Percentiles rank a stretch among this genome's conserved stretches.
These are phyloP conservation scores for Sequoiadendron giganteum DNA, from an alignment of 75 land plant species.

Conservation along the genomic window DNA sequence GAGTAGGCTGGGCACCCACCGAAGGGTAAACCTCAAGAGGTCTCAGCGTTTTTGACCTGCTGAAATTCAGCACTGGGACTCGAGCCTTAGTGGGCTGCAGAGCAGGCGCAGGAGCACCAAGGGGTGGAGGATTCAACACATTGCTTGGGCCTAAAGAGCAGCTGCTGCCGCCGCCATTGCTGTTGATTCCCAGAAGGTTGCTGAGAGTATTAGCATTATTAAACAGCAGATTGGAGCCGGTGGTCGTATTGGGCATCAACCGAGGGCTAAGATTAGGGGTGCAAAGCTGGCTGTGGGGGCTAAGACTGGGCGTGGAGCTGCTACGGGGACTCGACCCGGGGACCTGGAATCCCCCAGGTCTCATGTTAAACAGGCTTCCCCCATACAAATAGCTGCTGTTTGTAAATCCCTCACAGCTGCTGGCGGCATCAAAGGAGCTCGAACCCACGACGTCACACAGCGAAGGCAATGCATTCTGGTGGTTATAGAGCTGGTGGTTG, in stretches of 20 bases:
- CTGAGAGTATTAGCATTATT: neutral
- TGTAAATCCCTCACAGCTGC: too few species aligned
- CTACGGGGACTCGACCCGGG: constrained; percentile 7
- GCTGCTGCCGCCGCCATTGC: neutral
- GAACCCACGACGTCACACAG: constrained; percentile 15
- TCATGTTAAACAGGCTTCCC: neutral
- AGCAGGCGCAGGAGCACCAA: neutral
- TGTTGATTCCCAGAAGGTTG: neutral
- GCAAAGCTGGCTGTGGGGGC: constrained; percentile 3
- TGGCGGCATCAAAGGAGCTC: neutral
- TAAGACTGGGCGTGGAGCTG: neutral
- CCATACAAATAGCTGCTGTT: constrained; percentile 2
- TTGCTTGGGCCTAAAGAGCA: neutral
- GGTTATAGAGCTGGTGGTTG: constrained; percentile 12
- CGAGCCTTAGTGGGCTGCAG: neutral
- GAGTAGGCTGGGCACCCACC: constrained; percentile 65
- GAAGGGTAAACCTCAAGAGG: constrained; percentile 70
- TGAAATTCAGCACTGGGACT: constrained; percentile 19
- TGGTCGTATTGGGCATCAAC: neutral
- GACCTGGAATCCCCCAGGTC: neutral
- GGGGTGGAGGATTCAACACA: neutral
- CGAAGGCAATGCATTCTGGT: constrained; percentile 12
- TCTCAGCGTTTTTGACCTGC: constrained; percentile 46
- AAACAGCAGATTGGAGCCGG: neutral
- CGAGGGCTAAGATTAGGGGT: constrained; percentile 10